A percentile compares a stretch with the other conserved stretches of the same genome.
phyloP scores from a whole-genome alignment of 2,329 filamentous ascomycete genomes.

The Plenodomus lindquistii region DNA sequence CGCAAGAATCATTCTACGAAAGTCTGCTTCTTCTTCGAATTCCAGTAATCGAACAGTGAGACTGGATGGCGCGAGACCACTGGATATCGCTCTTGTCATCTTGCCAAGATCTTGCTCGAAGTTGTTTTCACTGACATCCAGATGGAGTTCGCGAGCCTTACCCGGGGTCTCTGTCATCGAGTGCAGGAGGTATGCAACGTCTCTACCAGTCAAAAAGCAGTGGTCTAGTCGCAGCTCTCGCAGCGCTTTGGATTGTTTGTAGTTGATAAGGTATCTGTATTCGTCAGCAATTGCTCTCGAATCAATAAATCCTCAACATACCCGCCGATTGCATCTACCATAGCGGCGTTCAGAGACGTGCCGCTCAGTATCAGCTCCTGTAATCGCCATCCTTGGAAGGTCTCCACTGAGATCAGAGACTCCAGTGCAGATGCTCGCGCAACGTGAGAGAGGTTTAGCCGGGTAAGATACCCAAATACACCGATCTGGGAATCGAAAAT shows the following conservation, averaged over 20 bases:
- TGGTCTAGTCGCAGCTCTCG: slow-evolving; percentile 67
- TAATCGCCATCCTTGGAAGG: slow-evolving; percentile 67
- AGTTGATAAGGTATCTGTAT: slow-evolving; percentile 62
- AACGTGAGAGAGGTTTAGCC: slow-evolving; percentile 67
- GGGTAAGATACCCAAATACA: slow-evolving; percentile 68
- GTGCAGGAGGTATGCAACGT: slow-evolving; percentile 67
- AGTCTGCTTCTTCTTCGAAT: slow-evolving; percentile 67
- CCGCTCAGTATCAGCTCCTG: slow-evolving; percentile 69
- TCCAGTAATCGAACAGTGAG: slow-evolving; percentile 71
- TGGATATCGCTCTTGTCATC: slow-evolving; percentile 56
- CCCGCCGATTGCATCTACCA: slow-evolving; percentile 64
- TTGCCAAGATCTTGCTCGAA: slow-evolving; percentile 58
- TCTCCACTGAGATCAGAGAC: slow-evolving; percentile 67
- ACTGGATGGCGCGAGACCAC: slow-evolving; percentile 62
- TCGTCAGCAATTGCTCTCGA: slow-evolving; percentile 36
- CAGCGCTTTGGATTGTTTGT: slow-evolving; percentile 61
- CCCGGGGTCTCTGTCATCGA: slow-evolving; percentile 61
- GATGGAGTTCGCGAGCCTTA: slow-evolving; percentile 61
- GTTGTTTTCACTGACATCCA: slow-evolving; percentile 68
- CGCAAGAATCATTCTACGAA: slow-evolving; percentile 65
- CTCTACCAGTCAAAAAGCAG: slow-evolving; percentile 66
- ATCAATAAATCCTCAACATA: slow-evolving; percentile 10
- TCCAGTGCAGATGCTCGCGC: slow-evolving; percentile 65
- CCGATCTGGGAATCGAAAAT: slow-evolving; percentile 69
- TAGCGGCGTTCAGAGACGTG: slow-evolving; percentile 64